A percentile compares a stretch with the other conserved stretches of the same genome.
Evolutionary conservation across 768 basidiomycete genomes (phyloP).

Genomic region (Boletus barrowsii): DNA sequence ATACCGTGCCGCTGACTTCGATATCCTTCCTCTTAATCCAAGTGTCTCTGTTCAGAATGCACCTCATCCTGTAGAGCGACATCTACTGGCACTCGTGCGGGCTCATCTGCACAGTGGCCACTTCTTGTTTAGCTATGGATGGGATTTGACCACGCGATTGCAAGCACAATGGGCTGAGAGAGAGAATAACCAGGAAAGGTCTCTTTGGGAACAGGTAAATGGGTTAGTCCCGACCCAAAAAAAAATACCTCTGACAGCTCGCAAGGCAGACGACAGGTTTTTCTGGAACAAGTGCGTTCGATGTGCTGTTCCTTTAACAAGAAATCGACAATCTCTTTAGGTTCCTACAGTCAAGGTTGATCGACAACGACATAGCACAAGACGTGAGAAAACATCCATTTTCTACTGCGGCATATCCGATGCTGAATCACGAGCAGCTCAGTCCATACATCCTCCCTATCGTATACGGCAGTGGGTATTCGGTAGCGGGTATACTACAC

Average conservation of each 20-base stretch:
- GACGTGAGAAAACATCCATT: slow-evolving; percentile 49
- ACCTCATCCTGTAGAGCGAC: slow-evolving; percentile 83
- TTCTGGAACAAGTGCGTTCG: slow-evolving; percentile 83
- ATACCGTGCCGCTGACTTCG: slow-evolving; percentile 87
- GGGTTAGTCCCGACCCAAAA: not conserved
- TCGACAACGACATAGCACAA: slow-evolving; percentile 52
- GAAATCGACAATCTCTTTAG: slow-evolving; percentile 23
- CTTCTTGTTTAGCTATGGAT: slow-evolving; percentile 88
- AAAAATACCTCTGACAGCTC: slow-evolving; percentile 9
- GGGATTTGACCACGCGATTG: slow-evolving; percentile 83
- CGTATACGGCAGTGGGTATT: slow-evolving; percentile 85
- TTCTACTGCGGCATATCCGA: slow-evolving; percentile 7
- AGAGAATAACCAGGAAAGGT: slow-evolving; percentile 48
- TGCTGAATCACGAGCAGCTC: slow-evolving; percentile 47
- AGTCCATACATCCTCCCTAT: slow-evolving; percentile 88
- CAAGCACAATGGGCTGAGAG: slow-evolving; percentile 74
- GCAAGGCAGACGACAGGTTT: slow-evolving; percentile 89
- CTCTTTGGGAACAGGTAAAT: slow-evolving; percentile 78
- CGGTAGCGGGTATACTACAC: not conserved
- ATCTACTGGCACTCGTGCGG: slow-evolving; percentile 81
- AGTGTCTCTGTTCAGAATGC: slow-evolving; percentile 63
- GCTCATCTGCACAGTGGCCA: slow-evolving; percentile 77
- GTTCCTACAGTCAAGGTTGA: slow-evolving; percentile 59
- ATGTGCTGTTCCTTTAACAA: not conserved
- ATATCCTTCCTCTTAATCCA: slow-evolving; percentile 82